phyloP scores from a whole-genome alignment of 2,329 filamentous ascomycete species.

The Penicillium corylophilum region DNA sequence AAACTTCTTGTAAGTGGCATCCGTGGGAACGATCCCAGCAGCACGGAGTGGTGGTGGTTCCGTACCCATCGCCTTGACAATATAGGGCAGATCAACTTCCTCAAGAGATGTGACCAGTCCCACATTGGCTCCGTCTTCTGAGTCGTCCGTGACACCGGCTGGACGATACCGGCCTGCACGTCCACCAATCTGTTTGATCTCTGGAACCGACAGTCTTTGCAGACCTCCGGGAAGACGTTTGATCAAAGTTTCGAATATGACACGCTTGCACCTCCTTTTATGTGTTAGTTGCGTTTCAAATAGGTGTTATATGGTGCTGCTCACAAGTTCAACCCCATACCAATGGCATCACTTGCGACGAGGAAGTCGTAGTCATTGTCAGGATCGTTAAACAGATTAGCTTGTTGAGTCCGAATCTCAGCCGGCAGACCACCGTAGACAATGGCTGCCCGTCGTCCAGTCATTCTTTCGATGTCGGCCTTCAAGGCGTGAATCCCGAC shows the following conservation, averaged over 20 bases:
- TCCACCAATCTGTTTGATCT: constrained; percentile 93
- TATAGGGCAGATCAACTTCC: constrained; percentile 61
- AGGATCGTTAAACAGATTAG: constrained; percentile 89
- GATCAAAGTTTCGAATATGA: constrained; percentile 76
- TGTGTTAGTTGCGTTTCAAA: constrained; percentile 12
- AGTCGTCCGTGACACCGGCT: constrained; percentile 43
- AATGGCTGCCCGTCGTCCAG: constrained; percentile 79
- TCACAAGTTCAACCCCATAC: constrained; percentile 93
- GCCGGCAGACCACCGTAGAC: constrained; percentile 91
- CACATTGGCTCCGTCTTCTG: constrained; percentile 40
- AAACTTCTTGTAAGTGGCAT: constrained; percentile 70
- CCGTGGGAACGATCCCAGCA: constrained; percentile 74
- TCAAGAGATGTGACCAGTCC: constrained; percentile 82
- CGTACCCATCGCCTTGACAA: constrained; percentile 62
- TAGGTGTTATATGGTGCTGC: constrained; percentile 22
- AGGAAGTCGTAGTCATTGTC: constrained; percentile 94
- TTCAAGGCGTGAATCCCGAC: constrained; percentile 79
- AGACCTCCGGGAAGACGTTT: constrained; percentile 67
- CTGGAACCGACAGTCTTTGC: constrained; percentile 64
- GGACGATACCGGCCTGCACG: constrained; percentile 84
- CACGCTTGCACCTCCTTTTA: constrained; percentile 70
- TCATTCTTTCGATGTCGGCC: constrained; percentile 69
- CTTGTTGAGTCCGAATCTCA: constrained; percentile 89
- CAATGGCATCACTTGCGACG: constrained; percentile 92
- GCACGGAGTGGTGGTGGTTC: constrained; percentile 66